Evolutionary conservation across 1,139 yeast genomes (phyloP), one percentile per base, ranked within the genome.

Genomic region (Magnusiomyces suaveolens): DNA sequence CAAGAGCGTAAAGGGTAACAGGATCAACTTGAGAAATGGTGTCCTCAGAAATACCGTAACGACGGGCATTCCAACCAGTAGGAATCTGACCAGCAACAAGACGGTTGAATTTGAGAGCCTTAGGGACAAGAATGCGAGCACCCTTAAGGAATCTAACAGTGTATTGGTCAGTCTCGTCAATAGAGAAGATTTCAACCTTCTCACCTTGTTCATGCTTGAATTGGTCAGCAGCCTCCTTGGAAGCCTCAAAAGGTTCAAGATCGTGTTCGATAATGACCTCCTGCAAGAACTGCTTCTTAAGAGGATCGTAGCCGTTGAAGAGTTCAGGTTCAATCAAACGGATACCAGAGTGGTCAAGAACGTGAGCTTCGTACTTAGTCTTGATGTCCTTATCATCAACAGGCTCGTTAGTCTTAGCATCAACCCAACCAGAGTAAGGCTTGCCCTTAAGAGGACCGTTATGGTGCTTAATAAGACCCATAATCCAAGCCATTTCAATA

Each of bases 401-500:
- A 46, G 97, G 97, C 67, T 82, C 82, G 64, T 81, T 84, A 59
- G 96, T 83, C 80, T 92, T 90, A 62, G 96, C 83, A 69, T 92
- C 98, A 63, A 92, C 87, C 98, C 98, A 92, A 63, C 97, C 97
- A 55, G 94, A 78, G 76, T 89, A 89, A 58, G 80, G 80, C 68
- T 76, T 76, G 69, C 96, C 96, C 81, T 90, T 90, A 71, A 90
- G 79, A 71, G 82, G 81, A 74, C 97, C 97, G 63, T 87, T 88
- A 71, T 84, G 89, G 76, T 92, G 92, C 73, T 87, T 87, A 75
- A 92, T 89, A 70, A 86, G 80, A 63, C 97, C 97, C 97, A 92
- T 92, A 64, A 92, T 89, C 97, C 97, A 92, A 53, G 98, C 97
- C 96, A 92, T 90, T 77, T 92, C 98, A 69, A 92, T 86, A 68